Base-by-base conservation (phyloP, 2,329 filamentous ascomycete species). In the Podosphaera fusca region DNA sequence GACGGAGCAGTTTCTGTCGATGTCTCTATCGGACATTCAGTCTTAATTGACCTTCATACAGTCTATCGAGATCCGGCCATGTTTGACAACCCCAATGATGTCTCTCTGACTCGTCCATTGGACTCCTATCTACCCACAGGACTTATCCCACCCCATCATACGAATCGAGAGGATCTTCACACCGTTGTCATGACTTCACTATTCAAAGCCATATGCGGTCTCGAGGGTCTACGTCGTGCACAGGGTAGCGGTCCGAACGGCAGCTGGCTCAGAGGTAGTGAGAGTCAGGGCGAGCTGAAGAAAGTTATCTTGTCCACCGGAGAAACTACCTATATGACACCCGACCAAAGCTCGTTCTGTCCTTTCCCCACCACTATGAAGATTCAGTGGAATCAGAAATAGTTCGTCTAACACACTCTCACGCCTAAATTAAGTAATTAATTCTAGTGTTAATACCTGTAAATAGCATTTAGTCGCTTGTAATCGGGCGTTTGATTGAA, bases 111-210 rank as follows among this genome's bases (percentile, higher is more conserved):
- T 29, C 78, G 85, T 0, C 79, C 82, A 0, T 64, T 82, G 2
- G 75, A 80, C 2, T 70, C 71, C 0, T 87, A 89, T 66, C 74
- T 85, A 59, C 75, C 79, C 66, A 81, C 81, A 61, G 78, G 78
- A 10, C 70, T 75, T 0, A 83, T 82, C 0, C 74, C 81, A 3
- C 78, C 85, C 63, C 71, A 75, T 2, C 81, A 77, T 59, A 71
- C 87, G 0, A 82, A 81, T 0, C 73, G 73, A 33, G n/a, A 14
- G n/a, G 76, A 81, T 14, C 74, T 77, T 10, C 79, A 74, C 64
- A 73, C 80, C 60, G 72, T 79, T 1, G 81, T 79, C 0, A 69
- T 88, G 58, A 77, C 78, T 0, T 77, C 60, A 2, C 64, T 66
- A 59, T 64, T 67, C 49, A 65, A 63, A 58, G 59, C 57, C 1